Base-by-base conservation (phyloP, 2,329 filamentous ascomycete genomes). In the Penicillium sp. region DNA sequence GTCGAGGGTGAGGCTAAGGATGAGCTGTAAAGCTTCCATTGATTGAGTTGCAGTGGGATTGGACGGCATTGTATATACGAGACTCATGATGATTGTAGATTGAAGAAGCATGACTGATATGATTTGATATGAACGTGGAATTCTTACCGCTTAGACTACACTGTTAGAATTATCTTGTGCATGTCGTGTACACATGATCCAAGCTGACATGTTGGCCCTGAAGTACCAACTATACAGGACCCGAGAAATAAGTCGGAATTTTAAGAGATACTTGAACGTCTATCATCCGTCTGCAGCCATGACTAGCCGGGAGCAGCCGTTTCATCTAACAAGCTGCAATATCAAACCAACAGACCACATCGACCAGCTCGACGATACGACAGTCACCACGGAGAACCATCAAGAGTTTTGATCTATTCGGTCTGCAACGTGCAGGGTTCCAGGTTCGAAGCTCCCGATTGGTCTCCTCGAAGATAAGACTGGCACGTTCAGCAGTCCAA, bases 1-100 rank as follows among this genome's bases (percentile, higher is more conserved):
- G 45, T 39, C 17, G 60, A 62, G 54, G 47, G 59, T 51, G 60
- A 62, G 48, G 48, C 28, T 37, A 73, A 73, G 61, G 72, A 74
- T 60, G 72, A 74, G 63, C 62, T 69, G 48, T 70, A 53, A 60
- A 35, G 5, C 12, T 22, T 22, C 31, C 25, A 17, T 1, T n/a
- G 17, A 17, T 1, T n/a, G 17, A 25, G 35, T 15, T 35, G 14
- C 25, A 6, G 25, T 5, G 14, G 17, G 11, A 20, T 25, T 53
- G 7, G 3, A 31, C 22, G n/a, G 22, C 34, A 42, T 28, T 43
- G 54, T 61, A 54, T 56, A 50, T 57, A 67, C 31, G 57, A 62
- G 60, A 59, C 50, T 51, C 47, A 63, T 57, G 60, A 61, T 57
- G 60, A 60, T 22, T 68, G 61, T 68, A 63, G 63, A 64, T 63